Evolutionary conservation across 164 flowering plant genomes (phyloP).

Genomic region (Echeveria elegans): DNA sequence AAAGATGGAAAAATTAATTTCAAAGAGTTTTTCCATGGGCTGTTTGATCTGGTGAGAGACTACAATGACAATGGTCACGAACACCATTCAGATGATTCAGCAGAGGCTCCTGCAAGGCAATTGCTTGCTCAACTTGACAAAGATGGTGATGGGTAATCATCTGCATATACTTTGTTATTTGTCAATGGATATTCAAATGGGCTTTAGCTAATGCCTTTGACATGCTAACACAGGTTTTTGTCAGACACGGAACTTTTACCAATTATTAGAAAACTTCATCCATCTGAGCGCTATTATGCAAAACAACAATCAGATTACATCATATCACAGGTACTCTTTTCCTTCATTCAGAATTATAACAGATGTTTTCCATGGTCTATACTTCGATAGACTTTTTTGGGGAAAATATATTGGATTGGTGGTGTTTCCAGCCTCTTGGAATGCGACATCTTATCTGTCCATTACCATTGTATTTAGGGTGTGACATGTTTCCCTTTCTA

Average conservation of each 20-base stretch:
- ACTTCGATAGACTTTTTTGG: too few relatives aligned
- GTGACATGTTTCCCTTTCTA: not conserved
- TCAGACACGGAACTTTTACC: conserved; percentile 64
- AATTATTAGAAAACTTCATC: conserved; percentile 80
- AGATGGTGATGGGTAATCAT: conserved; percentile 75
- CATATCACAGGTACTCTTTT: conserved; percentile 60
- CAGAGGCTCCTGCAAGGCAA: conserved; percentile 61
- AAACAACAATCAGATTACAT: conserved; percentile 92
- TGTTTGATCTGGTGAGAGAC: conserved; percentile 84
- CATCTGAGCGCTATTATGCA: conserved; percentile 88
- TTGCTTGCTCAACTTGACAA: conserved; percentile 73
- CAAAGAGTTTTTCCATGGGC: conserved; percentile 88
- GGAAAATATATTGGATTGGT: not conserved
- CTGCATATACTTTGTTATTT: not conserved
- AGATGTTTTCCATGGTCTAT: not conserved
- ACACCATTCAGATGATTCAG: conserved; percentile 36
- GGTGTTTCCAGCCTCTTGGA: not conserved
- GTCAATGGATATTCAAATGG: not conserved
- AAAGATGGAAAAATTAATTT: conserved; percentile 86
- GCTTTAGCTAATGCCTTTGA: not conserved
- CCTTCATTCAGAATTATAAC: not conserved
- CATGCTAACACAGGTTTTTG: conserved; percentile 36
- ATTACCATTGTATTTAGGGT: not conserved
- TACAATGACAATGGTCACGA: conserved; percentile 71
- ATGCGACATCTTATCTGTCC: not conserved